Percentiles rank a stretch among this genome's conserved stretches.
phyloP scores from a whole-genome alignment of 2,329 filamentous ascomycete species.

The Penicillium sp. region DNA sequence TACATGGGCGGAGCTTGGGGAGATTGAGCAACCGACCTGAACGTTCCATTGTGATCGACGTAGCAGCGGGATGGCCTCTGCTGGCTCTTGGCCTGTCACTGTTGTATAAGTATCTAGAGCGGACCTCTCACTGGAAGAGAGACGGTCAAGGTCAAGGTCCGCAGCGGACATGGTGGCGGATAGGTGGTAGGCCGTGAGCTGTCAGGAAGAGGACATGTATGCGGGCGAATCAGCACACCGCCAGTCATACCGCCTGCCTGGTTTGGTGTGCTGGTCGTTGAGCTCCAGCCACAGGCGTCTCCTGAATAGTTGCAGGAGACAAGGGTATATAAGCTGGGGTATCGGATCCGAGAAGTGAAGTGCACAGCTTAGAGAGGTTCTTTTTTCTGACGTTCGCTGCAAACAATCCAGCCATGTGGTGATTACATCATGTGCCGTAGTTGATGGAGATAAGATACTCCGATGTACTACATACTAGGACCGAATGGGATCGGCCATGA shows the following conservation, averaged over 20 bases:
- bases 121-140: slow-evolving; percentile 74
- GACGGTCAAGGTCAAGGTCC: slow-evolving; percentile 57
- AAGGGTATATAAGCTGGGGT: too few relatives aligned
- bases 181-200: slow-evolving; percentile 24
- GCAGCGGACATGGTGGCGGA: slow-evolving; percentile 47
- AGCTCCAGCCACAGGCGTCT: too few relatives aligned
- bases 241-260: slow-evolving; percentile 2
- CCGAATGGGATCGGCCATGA: too few relatives aligned
- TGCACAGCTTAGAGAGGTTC: too few relatives aligned
- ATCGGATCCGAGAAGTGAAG: too few relatives aligned
- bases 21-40: slow-evolving; percentile 55
- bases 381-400: too few relatives aligned
- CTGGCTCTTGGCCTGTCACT: slow-evolving; percentile 78
- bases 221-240: slow-evolving; percentile 13
- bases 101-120: slow-evolving; percentile 84
- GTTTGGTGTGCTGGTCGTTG: too few relatives aligned
- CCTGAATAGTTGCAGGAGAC: too few relatives aligned
- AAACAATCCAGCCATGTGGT: too few relatives aligned
- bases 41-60: slow-evolving; percentile 94
- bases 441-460: too few relatives aligned
- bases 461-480: too few relatives aligned
- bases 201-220: slow-evolving; percentile 8
- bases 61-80: slow-evolving; percentile 74
- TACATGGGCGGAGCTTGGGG: slow-evolving; percentile 5
- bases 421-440: too few relatives aligned